These are phyloP conservation scores for Phyllostachys edulis DNA, from an alignment of 176 grass and related monocot genomes.

Conservation along the genomic window DNA sequence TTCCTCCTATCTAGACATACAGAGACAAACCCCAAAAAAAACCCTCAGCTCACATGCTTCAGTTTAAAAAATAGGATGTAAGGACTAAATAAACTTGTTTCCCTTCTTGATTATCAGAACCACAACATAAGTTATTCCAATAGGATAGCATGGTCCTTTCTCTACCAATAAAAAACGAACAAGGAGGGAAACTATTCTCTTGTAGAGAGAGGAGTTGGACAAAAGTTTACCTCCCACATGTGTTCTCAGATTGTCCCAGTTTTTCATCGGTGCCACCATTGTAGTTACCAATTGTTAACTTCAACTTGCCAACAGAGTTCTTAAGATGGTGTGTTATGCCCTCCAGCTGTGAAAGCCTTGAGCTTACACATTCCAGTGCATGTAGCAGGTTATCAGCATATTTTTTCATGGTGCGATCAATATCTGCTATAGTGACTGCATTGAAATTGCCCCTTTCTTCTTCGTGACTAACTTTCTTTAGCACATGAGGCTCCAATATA, in stretches of 20 bases:
- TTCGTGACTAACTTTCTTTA: slow-evolving; percentile 53
- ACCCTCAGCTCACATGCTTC: not conserved
- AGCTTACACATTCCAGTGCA: slow-evolving; percentile 73
- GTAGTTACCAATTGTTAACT: slow-evolving; percentile 58
- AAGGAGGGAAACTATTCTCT: not conserved
- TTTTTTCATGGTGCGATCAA: slow-evolving; percentile 84
- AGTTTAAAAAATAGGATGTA: not conserved
- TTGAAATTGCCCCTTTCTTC: slow-evolving; percentile 54
- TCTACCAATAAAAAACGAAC: not conserved
- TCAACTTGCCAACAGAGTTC: slow-evolving; percentile 65
- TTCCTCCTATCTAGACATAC: no score
- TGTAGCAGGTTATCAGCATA: slow-evolving; percentile 77
- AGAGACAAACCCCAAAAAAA: no score
- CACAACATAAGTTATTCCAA: not conserved
- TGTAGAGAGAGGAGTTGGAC: not conserved
- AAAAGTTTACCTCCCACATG: slow-evolving; percentile 66
- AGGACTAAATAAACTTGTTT: not conserved
- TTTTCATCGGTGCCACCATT: slow-evolving; percentile 80
- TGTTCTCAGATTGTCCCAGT: slow-evolving; percentile 82
- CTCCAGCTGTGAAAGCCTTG: slow-evolving; percentile 72
- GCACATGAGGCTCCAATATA: slow-evolving; percentile 48
- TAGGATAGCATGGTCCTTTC: not conserved
- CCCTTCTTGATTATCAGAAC: not conserved
- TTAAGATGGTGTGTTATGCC: slow-evolving; percentile 68
- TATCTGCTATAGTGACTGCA: slow-evolving; percentile 55